Percentiles rank a stretch among this genome's conserved stretches.
Evolutionary conservation across 2,329 filamentous ascomycete species (phyloP).

Genomic region (Fusarium haematococcum): DNA sequence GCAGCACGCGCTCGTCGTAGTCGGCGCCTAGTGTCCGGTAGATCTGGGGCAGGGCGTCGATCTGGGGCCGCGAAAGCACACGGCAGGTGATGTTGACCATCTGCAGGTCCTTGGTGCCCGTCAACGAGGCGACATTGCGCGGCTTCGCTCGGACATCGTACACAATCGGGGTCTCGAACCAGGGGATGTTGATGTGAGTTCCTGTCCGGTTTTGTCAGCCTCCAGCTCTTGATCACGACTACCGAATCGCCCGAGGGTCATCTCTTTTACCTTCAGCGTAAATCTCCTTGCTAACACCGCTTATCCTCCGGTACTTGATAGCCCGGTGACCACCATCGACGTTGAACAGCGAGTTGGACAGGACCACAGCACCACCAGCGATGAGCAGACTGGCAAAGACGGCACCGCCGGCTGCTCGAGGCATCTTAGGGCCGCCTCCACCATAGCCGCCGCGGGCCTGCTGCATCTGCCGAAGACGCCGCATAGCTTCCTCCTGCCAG

Average conservation of each 20-base stretch:
- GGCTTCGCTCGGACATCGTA: conserved; percentile 99
- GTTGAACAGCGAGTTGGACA: conserved; percentile 76
- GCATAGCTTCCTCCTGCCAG: conserved; percentile 64
- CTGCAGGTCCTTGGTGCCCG: conserved; percentile 98
- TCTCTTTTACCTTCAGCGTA: conserved; percentile 82
- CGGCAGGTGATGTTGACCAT: conserved; percentile 99
- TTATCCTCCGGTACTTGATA: conserved; percentile 96
- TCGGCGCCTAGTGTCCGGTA: conserved; percentile 95
- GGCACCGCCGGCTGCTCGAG: conserved; percentile 54
- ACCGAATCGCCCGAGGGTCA: conserved; percentile 27
- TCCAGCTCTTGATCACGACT: conserved; percentile 12
- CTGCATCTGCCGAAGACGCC: conserved; percentile 62
- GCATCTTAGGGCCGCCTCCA: conserved; percentile 56
- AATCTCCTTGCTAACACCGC: conserved; percentile 95
- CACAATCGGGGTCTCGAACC: conserved; percentile 96
- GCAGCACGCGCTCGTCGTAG: conserved; percentile 96
- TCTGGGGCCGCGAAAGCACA: conserved; percentile 91
- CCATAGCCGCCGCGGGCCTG: conserved; percentile 57
- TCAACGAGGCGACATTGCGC: conserved; percentile 94
- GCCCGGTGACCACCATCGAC: conserved; percentile 98
- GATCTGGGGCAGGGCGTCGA: conserved; percentile 93
- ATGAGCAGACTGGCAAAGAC: conserved; percentile 58
- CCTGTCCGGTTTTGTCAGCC: conserved; percentile 61
- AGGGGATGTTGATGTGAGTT: conserved; percentile 93
- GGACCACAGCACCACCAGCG: conserved; percentile 61